Evolutionary conservation across 192 early-diverging fungal species (phyloP).

Genomic region (Spinellus fusiger): DNA sequence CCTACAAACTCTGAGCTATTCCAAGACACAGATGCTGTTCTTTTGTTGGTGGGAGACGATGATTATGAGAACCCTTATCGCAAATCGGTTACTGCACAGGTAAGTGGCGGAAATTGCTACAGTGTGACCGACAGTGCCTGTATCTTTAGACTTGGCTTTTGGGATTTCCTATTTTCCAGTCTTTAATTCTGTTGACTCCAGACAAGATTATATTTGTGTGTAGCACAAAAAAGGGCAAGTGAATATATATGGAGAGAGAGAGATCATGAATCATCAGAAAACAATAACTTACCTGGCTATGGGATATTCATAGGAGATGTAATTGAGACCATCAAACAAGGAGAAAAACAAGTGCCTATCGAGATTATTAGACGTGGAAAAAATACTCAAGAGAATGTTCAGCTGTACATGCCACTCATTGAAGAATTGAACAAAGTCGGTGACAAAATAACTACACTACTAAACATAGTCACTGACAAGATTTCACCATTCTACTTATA

Average conservation of each 20-base stretch:
- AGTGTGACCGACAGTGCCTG: neutral
- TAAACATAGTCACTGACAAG: too few relatives aligned
- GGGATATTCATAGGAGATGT: constrained; percentile 35
- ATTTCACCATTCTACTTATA: constrained; percentile 21
- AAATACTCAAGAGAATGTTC: constrained; percentile 65
- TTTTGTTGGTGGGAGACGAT: constrained; percentile 56
- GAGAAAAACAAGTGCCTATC: constrained; percentile 56
- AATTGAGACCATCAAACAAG: constrained; percentile 59
- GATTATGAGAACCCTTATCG: constrained; percentile 71
- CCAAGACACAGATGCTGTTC: constrained; percentile 52
- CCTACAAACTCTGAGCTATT: constrained; percentile 38
- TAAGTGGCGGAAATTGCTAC: constrained; percentile 19
- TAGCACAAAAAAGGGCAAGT: constrained; percentile 72
- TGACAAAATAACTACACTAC: too few relatives aligned
- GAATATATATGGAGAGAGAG: neutral
- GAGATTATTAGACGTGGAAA: constrained; percentile 76
- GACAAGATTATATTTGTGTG: constrained; percentile 76
- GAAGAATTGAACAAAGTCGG: constrained; percentile 39
- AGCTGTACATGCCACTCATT: constrained; percentile 53
- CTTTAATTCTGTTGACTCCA: constrained; percentile 68
- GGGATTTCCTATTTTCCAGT: constrained; percentile 88
- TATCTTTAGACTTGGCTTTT: constrained; percentile 78
- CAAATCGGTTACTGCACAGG: constrained; percentile 64
- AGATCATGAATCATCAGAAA: neutral
- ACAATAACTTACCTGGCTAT: neutral